Evolutionary conservation across 257 asterid species (phyloP), one percentile per base, ranked within the genome.

Genomic region (Leptodermis oblonga): DNA sequence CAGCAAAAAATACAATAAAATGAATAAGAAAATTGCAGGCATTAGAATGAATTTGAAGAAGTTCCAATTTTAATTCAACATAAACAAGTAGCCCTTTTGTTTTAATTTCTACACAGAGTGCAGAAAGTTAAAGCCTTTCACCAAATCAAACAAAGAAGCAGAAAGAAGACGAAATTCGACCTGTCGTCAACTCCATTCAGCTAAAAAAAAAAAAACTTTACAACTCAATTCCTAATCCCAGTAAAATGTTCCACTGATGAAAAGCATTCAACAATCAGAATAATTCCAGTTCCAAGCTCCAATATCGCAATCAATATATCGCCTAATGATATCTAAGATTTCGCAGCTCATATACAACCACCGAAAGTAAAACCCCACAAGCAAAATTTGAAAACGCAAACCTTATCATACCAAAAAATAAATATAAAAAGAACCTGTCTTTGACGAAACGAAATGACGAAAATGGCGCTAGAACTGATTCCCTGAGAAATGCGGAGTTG

Each of bases 161-260:
- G 28, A n/a, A 14, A 10, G 2, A 14, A 26, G 1, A 58, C n/a
- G 7, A 60, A 60, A 18, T 18, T 31, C 17, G 65, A 17, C 0
- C 46, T 61, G 20, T 34, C 26, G 34, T 6, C 14, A 7, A 36
- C 25, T 37, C n/a, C 31, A 10, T 62, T n/a, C 41, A 37, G 31
- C 67, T 37, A n/a, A n/a, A 28, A 56, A 56, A 62, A 5, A 34
- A 36, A 62, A 22, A 62, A 62, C 33, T 37, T 62, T 36, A n/a
- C 49, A 20, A 1, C 31, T 14, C 49, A 60, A 39, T 39, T 60
- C 30, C 18, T 13, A 17, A 36, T 33, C 3, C 46, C 46, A 60
- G 34, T 34, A 9, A 4, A 34, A 59, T 15, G 12, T n/a, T 6
- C 22, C 4, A 5, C 23, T 0, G 54, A 20, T 1, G 48, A 20